phyloP scores from a whole-genome alignment of 768 basidiomycete species.

The Multifurca ochricompacta region DNA sequence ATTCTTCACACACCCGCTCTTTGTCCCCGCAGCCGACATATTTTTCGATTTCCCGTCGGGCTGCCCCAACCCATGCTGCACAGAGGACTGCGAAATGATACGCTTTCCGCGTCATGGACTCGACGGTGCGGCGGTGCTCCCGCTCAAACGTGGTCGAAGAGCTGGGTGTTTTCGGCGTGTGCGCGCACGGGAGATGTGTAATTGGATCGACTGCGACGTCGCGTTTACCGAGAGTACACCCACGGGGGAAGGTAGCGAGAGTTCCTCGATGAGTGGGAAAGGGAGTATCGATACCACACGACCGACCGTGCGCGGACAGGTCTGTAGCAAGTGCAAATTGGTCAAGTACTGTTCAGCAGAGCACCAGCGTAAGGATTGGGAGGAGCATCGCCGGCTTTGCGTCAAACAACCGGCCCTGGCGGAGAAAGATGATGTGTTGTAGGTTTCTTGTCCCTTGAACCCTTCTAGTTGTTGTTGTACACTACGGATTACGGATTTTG shows the following conservation, averaged over 20 bases:
- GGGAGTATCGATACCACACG: conserved; percentile 10
- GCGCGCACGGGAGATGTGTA: conserved; percentile 62
- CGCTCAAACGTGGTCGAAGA: conserved; percentile 47
- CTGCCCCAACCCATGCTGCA: conserved; percentile 72
- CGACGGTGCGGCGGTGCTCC: conserved; percentile 53
- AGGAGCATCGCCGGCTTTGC: conserved; percentile 68
- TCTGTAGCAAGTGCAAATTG: conserved; percentile 71
- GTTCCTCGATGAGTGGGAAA: conserved; percentile 21
- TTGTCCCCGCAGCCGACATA: conserved; percentile 63
- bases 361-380: conserved; percentile 72
- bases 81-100: conserved; percentile 77
- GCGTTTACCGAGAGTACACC: conserved; percentile 48
- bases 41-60: conserved; percentile 75
- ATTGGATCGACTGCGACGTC: conserved; percentile 71
- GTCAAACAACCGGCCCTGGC: conserved; percentile 30
- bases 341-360: conserved; percentile 72
- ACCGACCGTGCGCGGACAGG: conserved; percentile 36
- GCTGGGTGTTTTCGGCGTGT: conserved; percentile 36
- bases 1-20: conserved; percentile 64
- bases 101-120: conserved; percentile 63
- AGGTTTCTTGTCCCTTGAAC: background rate
- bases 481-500: background rate
- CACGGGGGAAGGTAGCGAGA: conserved; percentile 30
- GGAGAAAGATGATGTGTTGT: background rate
- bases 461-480: conserved; percentile 1